Conservation (phyloP, 2,329 filamentous ascomycete genomes). For the Incumbomyces delicatus region DNA sequence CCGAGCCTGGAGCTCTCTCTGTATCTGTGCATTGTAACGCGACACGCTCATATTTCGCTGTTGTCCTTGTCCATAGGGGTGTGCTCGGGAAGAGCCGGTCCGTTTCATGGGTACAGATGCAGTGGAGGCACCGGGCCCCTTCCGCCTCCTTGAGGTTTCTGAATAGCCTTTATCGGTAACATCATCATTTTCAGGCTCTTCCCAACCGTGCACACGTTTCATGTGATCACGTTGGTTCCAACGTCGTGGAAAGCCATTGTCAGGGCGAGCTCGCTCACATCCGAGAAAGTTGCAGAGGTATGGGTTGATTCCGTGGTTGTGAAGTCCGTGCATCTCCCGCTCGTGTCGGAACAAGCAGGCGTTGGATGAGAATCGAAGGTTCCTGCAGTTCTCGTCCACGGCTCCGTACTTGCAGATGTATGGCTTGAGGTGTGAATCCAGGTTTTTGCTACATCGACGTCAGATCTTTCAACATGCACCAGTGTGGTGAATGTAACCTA, state of each 20-base stretch:
- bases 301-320: constrained; percentile 86
- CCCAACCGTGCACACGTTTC: constrained; percentile 75
- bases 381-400: constrained; percentile 60
- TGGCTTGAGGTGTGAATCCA: constrained; percentile 92
- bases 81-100: constrained; percentile 15
- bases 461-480: constrained; percentile 19
- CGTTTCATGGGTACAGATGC: constrained; percentile 19
- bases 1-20: constrained; percentile 8
- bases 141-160: constrained; percentile 15
- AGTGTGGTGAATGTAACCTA: constrained; percentile 42
- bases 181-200: constrained; percentile 17
- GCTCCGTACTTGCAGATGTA: constrained; percentile 69
- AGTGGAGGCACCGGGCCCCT: constrained; percentile 10
- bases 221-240: constrained; percentile 98
- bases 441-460: constrained; percentile 64
- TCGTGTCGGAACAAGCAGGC: constrained; percentile 91
- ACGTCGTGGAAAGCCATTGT: constrained; percentile 84
- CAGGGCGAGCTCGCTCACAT: constrained; percentile 71
- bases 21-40: constrained; percentile 1
- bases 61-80: not conserved
- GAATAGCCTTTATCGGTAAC: constrained; percentile 8
- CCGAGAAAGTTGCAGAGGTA: constrained; percentile 80
- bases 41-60: constrained; percentile 2
- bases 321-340: constrained; percentile 89
- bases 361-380: constrained; percentile 85